These are phyloP conservation scores for Berkeleyomyces basicola DNA, from an alignment of 2,329 filamentous ascomycete genomes.

Conservation along the genomic window DNA sequence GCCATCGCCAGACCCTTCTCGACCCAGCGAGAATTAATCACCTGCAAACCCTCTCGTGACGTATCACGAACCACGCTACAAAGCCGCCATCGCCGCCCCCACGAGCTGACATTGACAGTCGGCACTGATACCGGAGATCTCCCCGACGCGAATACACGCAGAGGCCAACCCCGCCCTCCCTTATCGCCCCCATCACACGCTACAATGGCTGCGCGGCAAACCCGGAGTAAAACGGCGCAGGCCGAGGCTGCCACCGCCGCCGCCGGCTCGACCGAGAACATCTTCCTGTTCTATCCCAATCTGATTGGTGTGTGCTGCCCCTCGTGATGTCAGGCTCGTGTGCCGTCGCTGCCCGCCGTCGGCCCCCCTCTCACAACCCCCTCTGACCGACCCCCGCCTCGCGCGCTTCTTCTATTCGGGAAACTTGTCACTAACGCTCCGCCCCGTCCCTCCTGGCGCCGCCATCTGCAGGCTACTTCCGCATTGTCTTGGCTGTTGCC, in stretches of 20 bases:
- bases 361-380: background rate
- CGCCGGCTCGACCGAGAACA: conserved; percentile 42
- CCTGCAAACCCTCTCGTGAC: background rate
- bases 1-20: background rate
- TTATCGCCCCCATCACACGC: background rate
- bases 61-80: background rate
- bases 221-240: conserved; percentile 16
- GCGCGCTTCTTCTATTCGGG: background rate
- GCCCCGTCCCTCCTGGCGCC: background rate
- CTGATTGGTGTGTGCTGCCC: conserved; percentile 47
- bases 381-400: background rate
- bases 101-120: background rate
- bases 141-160: background rate
- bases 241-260: conserved; percentile 11
- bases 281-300: conserved; percentile 70
- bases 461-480: conserved; percentile 45
- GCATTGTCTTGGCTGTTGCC: conserved; percentile 67
- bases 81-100: background rate
- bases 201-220: conserved; percentile 15
- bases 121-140: background rate
- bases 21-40: background rate
- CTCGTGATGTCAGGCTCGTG: background rate
- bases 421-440: background rate
- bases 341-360: background rate
- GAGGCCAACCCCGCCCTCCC: background rate